Evolutionary conservation across 2,329 filamentous ascomycete genomes (phyloP).

Genomic region (Didymella sp.): DNA sequence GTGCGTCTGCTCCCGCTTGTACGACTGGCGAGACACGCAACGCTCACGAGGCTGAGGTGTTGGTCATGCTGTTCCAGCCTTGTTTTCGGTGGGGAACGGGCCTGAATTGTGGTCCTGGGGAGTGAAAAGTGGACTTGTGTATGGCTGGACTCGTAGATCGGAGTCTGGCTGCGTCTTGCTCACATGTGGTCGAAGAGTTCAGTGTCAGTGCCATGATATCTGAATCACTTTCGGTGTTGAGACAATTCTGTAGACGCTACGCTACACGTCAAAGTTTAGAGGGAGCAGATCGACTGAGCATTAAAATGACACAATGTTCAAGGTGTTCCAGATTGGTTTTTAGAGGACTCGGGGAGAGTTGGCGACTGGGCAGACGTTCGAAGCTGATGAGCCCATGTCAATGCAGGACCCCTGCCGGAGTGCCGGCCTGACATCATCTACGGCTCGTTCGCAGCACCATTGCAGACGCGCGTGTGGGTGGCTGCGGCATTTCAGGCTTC

Average conservation of each 20-base stretch:
- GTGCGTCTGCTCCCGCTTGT: too few species aligned
- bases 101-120: not conserved
- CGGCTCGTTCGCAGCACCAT: conserved; percentile 20
- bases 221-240: not conserved
- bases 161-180: too few species aligned
- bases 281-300: conserved; percentile 7
- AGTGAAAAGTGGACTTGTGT: not conserved
- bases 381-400: not conserved
- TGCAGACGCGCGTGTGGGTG: conserved; percentile 18
- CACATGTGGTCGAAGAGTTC: too few species aligned
- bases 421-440: conserved; percentile 32
- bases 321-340: too few species aligned
- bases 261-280: conserved; percentile 23
- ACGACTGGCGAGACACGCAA: too few species aligned
- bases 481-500: not conserved
- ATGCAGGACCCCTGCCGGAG: conserved; percentile 1
- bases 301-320: too few species aligned
- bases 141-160: not conserved
- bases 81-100: not conserved
- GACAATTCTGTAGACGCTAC: not conserved
- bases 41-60: not conserved
- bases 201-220: too few species aligned
- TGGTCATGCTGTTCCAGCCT: not conserved
- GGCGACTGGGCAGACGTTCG: too few species aligned
- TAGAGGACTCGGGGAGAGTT: too few species aligned